Evolutionary conservation across 441 rosid genomes (phyloP), one percentile per base, ranked within the genome.

Genomic region (Omphalea diandra): DNA sequence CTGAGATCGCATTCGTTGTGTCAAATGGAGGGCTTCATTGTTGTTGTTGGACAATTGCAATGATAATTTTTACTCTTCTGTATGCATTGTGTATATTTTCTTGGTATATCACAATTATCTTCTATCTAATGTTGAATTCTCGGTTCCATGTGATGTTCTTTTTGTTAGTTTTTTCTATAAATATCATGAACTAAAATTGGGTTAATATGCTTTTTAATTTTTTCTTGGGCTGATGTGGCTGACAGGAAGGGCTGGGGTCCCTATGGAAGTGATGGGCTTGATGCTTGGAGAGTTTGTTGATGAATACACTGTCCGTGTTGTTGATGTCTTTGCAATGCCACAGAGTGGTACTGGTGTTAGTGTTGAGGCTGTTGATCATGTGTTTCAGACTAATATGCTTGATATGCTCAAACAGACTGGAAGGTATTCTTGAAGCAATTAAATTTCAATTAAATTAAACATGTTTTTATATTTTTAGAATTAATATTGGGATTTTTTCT

Each of bases 401-500:
- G 98, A 94, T 78, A 94, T 94, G 98, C 98, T 95, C 69, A 95
- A 95, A 78, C 99, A 95, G 76, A 95, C 98, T 33, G 99, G 99
- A 73, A 89, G 99, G 98, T 89, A 68, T 58, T 69, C 3, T 72
- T 55, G 61, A 67, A 32, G 31, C 18, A 33, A 18, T 38, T 63
- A 31, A 12, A 4, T 55, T 44, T n/a, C n/a, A n/a, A n/a, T n/a
- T 43, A 33, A 29, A 26, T 46, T 69, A 12, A 22, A 32, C 17
- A 17, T 36, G 18, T 40, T 71, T 36, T 29, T 20, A 1, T 41
- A n/a, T 3, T n/a, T n/a, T n/a, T 41, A 43, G 24, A 14, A 29
- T 2, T 12, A 12, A 54, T 54, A 54, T 54, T 27, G 8, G 53
- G 5, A 27, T 26, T 54, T 14, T 14, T 0, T 18, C 10, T n/a